Evolutionary conservation across 192 early-diverging fungal genomes (phyloP).

Genomic region (Funneliformis geosporum): DNA sequence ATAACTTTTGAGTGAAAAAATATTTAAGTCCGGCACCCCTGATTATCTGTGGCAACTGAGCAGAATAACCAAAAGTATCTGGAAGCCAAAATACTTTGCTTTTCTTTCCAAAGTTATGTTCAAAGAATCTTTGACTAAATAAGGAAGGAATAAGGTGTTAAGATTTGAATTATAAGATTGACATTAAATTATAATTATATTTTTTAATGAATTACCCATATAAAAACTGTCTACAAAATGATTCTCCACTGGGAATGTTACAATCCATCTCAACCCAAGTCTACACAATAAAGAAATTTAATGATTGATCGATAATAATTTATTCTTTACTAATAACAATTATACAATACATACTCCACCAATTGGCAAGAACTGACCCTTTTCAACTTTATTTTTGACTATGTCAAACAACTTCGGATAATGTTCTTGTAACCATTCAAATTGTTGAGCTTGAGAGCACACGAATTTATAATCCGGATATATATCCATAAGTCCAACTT

Average conservation of each 20-base stretch:
- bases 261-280: slow-evolving; percentile 99
- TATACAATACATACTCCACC: slow-evolving; percentile 62
- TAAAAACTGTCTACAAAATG: slow-evolving; percentile 90
- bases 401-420: slow-evolving; percentile 84
- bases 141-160: background rate
- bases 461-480: slow-evolving; percentile 91
- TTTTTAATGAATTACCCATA: slow-evolving; percentile 56
- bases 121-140: slow-evolving; percentile 78
- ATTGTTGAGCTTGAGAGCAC: slow-evolving; percentile 96
- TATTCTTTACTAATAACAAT: background rate
- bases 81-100: slow-evolving; percentile 91
- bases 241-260: slow-evolving; percentile 97
- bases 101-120: slow-evolving; percentile 70
- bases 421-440: slow-evolving; percentile 83
- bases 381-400: slow-evolving; percentile 68
- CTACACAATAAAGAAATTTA: slow-evolving; percentile 14
- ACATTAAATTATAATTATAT: background rate
- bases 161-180: background rate
- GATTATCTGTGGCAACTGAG: slow-evolving; percentile 92
- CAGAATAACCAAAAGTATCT: slow-evolving; percentile 92
- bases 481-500: slow-evolving; percentile 78
- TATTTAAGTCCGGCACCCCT: slow-evolving; percentile 76
- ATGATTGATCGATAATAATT: background rate
- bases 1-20: slow-evolving; percentile 99
- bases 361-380: slow-evolving; percentile 87